phyloP scores from a whole-genome alignment of 768 basidiomycete species.

The Tylopilus plumbeoviolaceoides region DNA sequence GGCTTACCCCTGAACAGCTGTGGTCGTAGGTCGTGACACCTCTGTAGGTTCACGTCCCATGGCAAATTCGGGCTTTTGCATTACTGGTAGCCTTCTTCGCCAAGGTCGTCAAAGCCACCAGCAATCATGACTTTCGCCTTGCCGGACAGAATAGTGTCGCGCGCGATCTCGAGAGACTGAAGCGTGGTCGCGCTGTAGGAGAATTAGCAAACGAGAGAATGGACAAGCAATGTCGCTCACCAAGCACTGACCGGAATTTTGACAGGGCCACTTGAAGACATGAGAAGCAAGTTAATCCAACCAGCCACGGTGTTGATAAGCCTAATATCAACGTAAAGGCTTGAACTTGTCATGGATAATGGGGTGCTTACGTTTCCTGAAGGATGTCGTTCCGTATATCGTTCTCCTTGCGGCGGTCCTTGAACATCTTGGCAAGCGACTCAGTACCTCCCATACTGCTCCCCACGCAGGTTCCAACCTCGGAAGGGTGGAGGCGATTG shows the following conservation, averaged over 20 bases:
- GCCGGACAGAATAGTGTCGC: constrained; percentile 87
- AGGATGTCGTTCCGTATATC: constrained; percentile 98
- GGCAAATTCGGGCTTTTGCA: constrained; percentile 92
- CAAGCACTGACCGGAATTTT: constrained; percentile 99
- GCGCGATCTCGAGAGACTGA: constrained; percentile 97
- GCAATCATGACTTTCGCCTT: constrained; percentile 99
- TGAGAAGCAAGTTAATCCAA: constrained; percentile 91
- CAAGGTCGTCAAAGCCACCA: constrained; percentile 97
- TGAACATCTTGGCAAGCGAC: constrained; percentile 95
- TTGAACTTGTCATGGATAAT: background rate
- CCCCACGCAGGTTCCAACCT: constrained; percentile 90
- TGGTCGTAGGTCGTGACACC: constrained; percentile 97
- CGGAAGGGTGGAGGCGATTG: constrained; percentile 86
- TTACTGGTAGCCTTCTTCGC: constrained; percentile 98
- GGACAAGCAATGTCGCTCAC: constrained; percentile 39
- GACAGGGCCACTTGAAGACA: constrained; percentile 96
- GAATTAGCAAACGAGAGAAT: background rate
- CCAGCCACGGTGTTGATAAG: constrained; percentile 98
- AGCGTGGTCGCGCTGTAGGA: constrained; percentile 82
- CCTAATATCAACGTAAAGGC: constrained; percentile 35
- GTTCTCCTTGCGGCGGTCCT: constrained; percentile 95
- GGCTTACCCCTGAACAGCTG: constrained; percentile 84
- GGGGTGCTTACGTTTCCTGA: constrained; percentile 83
- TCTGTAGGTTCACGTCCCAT: constrained; percentile 99
- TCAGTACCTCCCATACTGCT: constrained; percentile 97